Conservation (phyloP, 352 stramenopile species). For the Phytophthora pini region DNA sequence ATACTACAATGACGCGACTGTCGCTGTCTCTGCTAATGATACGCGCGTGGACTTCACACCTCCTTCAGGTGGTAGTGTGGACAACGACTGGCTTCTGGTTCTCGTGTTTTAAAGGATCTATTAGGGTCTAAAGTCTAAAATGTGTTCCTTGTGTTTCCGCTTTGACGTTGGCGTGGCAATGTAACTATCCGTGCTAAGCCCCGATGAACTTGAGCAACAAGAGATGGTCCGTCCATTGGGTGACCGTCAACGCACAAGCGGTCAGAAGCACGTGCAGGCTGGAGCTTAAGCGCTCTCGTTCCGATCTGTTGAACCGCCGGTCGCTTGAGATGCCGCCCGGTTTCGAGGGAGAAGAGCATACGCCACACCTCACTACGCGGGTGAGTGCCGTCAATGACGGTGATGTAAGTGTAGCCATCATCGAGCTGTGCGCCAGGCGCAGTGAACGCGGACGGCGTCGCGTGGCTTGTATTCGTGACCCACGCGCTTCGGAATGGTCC, state of each 20-base stretch:
- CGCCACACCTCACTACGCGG: constrained; percentile 41
- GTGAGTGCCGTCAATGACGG: constrained; percentile 43
- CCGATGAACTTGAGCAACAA: constrained; percentile 64
- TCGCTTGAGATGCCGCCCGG: constrained; percentile 43
- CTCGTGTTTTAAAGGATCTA: constrained; percentile 9
- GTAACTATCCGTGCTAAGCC: constrained; percentile 58
- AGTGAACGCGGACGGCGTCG: constrained; percentile 48
- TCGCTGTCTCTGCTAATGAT: constrained; percentile 5
- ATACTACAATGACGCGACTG: constrained; percentile 6
- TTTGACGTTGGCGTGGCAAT: constrained; percentile 25
- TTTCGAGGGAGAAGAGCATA: constrained; percentile 59
- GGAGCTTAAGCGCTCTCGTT: constrained; percentile 64
- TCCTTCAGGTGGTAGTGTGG: constrained; percentile 18
- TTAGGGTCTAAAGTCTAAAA: not conserved
- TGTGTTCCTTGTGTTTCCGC: not conserved
- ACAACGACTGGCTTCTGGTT: constrained; percentile 32
- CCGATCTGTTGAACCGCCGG: constrained; percentile 47
- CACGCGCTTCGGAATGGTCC: constrained; percentile 62
- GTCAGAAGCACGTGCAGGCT: constrained; percentile 40
- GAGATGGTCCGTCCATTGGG: constrained; percentile 42
- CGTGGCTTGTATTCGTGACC: constrained; percentile 67
- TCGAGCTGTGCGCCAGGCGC: constrained; percentile 54
- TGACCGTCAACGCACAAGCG: constrained; percentile 68
- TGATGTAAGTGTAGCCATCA: constrained; percentile 71
- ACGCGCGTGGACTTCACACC: constrained; percentile 26